Evolutionary conservation across 768 basidiomycete genomes (phyloP), one percentile per base, ranked within the genome.

Genomic region (Asterophora lycoperdoides): DNA sequence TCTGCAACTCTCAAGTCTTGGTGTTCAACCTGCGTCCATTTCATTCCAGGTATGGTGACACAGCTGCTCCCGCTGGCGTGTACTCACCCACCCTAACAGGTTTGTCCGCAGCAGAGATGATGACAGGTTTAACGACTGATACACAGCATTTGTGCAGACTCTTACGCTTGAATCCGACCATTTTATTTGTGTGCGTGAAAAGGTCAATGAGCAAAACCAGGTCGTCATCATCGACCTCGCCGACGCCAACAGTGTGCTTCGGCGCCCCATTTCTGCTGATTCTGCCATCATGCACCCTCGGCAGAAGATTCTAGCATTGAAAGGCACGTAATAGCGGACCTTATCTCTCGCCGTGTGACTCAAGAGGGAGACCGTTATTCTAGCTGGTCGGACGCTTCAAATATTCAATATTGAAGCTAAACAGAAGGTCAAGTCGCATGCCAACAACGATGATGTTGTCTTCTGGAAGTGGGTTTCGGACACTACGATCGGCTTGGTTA

Each of bases 381-480:
- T 63, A 98, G 96, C 96, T 55, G 84, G 78, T 51, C 89, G 93
- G 38, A 96, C 94, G 54, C 79, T 99, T 20, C 96, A 99, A 68
- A 83, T 98, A 53, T 99, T 98, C 76, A 95, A 98, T 68, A 91
- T 99, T 57, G 94, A 95, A 57, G 87, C 89, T 8, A 98, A 98
- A 75, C 86, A 89, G 65, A 98, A 98, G 75, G 90, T 99, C 68
- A 95, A 95, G 64, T 90, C 94, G 20, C 93, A 98, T 64, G 74
- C 84, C 52, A 96, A 85, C 74, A 87, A 82, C 63, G 93, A 97
- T 63, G 95, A 99, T 63, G 78, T 96, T 44, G 84, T 92, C 19
- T 99, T 96, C 71, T 99, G 96, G 96, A 97, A 96, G 66, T 99
- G 96, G 96, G 83, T 97, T 33, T 88, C 85, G 40, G 86, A 92